Conservation (phyloP, 2,329 filamentous ascomycete genomes). For the Neurospora crassa region DNA sequence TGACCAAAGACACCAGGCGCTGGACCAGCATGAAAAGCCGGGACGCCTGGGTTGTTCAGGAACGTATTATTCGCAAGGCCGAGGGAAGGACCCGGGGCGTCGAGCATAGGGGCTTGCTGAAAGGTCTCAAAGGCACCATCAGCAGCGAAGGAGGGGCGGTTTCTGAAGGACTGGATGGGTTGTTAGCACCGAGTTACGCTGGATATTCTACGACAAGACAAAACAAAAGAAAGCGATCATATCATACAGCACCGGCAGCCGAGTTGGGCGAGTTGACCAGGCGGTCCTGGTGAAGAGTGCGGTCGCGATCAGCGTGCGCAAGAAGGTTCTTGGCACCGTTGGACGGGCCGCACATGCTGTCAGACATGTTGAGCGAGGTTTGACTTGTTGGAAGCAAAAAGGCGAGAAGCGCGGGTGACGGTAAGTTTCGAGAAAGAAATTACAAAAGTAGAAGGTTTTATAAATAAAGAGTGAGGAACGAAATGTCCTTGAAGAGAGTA, state of each 20-base stretch:
- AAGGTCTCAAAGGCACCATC: constrained; percentile 16
- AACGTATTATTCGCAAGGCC: not conserved
- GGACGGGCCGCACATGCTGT: constrained; percentile 58
- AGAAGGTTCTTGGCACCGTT: constrained; percentile 66
- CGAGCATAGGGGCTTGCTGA: constrained; percentile 10
- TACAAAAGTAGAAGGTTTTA: not conserved
- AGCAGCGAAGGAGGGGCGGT: constrained; percentile 7
- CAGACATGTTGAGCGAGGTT: constrained; percentile 25
- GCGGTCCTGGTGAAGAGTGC: constrained; percentile 65
- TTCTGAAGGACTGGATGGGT: constrained; percentile 15
- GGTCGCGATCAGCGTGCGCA: constrained; percentile 58
- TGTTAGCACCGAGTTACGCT: constrained; percentile 5
- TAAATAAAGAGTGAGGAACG: not conserved
- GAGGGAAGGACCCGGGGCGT: constrained; percentile 4
- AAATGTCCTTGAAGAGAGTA: not conserved
- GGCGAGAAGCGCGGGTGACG: not conserved
- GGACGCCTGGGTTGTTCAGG: not conserved
- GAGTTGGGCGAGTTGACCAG: constrained; percentile 23
- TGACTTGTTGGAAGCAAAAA: not conserved
- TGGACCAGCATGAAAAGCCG: constrained; percentile 3
- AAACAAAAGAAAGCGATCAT: not conserved
- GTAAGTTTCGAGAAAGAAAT: not conserved
- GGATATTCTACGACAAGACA: not conserved
- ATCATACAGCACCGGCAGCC: not conserved
- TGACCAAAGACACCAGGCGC: constrained; percentile 8